Conservation (phyloP, 345 rosid species). For the Mercurialis annua region DNA sequence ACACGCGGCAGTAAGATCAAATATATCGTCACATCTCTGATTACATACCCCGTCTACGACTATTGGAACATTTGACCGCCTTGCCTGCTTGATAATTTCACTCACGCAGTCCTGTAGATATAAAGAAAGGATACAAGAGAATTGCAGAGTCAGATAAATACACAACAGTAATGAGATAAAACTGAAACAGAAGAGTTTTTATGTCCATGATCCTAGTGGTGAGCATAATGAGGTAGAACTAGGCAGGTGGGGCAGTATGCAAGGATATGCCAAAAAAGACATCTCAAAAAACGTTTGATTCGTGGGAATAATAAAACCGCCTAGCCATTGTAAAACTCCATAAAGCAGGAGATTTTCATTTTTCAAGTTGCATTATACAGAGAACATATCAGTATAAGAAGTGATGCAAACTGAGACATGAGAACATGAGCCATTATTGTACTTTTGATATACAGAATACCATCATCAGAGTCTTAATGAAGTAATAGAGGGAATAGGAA, state of each 20-base stretch:
- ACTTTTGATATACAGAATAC: background rate
- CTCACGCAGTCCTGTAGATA: slow-evolving; percentile 68
- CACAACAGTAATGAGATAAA: background rate
- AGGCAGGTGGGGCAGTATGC: background rate
- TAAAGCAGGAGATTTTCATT: background rate
- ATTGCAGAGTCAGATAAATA: background rate
- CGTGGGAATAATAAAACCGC: background rate
- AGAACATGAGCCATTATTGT: background rate
- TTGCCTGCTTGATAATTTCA: slow-evolving; percentile 70
- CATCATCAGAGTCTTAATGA: background rate
- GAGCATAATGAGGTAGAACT: background rate
- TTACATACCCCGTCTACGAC: slow-evolving; percentile 80
- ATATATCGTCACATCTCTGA: background rate
- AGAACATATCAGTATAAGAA: background rate
- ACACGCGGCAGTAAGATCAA: slow-evolving; percentile 12
- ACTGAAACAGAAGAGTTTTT: background rate
- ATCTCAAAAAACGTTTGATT: background rate
- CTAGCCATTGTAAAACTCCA: background rate
- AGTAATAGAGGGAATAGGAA: background rate
- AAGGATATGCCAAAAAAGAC: background rate
- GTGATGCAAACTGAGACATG: background rate
- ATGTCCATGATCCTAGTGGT: background rate
- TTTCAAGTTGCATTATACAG: background rate
- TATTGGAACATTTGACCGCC: slow-evolving; percentile 62
- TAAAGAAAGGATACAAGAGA: background rate